Evolutionary conservation across 1,284 basidiomycete genomes (phyloP).

Genomic region (Leucoagaricus sp.): DNA sequence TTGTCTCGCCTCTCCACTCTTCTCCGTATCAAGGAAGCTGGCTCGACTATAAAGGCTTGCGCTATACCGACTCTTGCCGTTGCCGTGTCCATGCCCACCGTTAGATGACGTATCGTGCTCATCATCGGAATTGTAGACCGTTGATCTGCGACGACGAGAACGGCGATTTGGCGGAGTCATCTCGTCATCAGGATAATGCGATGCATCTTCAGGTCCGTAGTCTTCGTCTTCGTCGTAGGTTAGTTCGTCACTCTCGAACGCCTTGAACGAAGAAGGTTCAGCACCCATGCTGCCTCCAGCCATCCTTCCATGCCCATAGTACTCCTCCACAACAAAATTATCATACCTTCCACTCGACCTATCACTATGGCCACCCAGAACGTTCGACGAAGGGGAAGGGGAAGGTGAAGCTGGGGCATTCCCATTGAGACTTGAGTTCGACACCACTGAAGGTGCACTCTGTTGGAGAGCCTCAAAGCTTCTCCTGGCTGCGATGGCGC

Average conservation of each 20-base stretch:
- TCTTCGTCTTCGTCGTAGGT: conserved; percentile 8
- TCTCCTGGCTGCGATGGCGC: conserved; percentile 9
- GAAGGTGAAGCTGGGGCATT: neutral
- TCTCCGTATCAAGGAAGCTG: conserved; percentile 55
- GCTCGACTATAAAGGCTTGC: conserved; percentile 49
- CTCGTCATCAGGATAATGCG: conserved; percentile 14
- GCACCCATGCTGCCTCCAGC: neutral
- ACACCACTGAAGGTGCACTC: too few species aligned
- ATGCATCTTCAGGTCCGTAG: conserved; percentile 6
- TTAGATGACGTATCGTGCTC: neutral
- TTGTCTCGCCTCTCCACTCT: conserved; percentile 49
- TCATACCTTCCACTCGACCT: conserved; percentile 4
- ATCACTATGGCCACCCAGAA: neutral
- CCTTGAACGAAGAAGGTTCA: neutral
- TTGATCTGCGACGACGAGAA: conserved; percentile 7
- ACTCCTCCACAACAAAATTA: conserved; percentile 11
- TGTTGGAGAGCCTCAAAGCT: conserved; percentile 15
- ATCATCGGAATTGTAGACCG: conserved; percentile 11
- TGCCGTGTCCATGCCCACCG: neutral
- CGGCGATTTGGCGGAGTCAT: neutral
- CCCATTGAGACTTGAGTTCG: neutral
- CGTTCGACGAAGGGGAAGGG: conserved; percentile 1
- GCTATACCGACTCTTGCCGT: conserved; percentile 28
- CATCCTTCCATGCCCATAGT: conserved; percentile 8
- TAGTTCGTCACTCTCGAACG: neutral